Evolutionary conservation across 2,329 filamentous ascomycete species (phyloP).

Genomic region (Penicillium sp.): DNA sequence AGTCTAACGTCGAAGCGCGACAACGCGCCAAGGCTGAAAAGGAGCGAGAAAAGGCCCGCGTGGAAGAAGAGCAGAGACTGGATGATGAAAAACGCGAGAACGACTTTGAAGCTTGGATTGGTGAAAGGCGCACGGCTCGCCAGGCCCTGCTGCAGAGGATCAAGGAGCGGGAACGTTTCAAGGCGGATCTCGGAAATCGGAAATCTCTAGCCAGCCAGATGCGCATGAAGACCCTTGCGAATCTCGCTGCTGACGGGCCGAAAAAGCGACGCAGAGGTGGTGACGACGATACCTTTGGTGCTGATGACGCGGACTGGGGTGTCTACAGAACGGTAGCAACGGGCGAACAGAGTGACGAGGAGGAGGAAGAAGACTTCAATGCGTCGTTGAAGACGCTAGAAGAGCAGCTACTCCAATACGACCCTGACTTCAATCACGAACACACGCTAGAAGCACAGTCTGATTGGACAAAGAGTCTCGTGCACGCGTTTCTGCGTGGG

Average conservation of each 20-base stretch:
- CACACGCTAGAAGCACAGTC: slow-evolving; percentile 87
- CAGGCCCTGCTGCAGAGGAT: slow-evolving; percentile 72
- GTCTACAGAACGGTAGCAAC: slow-evolving; percentile 91
- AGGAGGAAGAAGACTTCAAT: slow-evolving; percentile 84
- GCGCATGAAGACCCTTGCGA: slow-evolving; percentile 97
- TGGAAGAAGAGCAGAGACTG: slow-evolving; percentile 75
- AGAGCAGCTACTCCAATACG: slow-evolving; percentile 77
- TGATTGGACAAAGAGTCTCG: slow-evolving; percentile 88
- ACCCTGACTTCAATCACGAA: slow-evolving; percentile 85
- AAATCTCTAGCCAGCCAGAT: slow-evolving; percentile 95
- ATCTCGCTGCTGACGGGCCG: slow-evolving; percentile 85
- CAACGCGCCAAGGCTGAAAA: slow-evolving; percentile 95
- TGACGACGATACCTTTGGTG: slow-evolving; percentile 94
- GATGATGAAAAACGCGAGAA: slow-evolving; percentile 81
- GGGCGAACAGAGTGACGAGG: slow-evolving; percentile 74
- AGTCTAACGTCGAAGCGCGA: slow-evolving; percentile 89
- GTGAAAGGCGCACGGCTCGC: slow-evolving; percentile 72
- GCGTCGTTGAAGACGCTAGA: slow-evolving; percentile 72
- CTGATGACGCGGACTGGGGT: slow-evolving; percentile 96
- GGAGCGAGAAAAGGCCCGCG: slow-evolving; percentile 80
- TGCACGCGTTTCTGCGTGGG: slow-evolving; percentile 87
- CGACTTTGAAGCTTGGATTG: slow-evolving; percentile 81
- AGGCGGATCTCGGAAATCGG: slow-evolving; percentile 90
- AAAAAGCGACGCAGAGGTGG: slow-evolving; percentile 79
- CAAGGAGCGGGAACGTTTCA: slow-evolving; percentile 88